Base-by-base conservation (phyloP, 1,284 basidiomycete genomes). In the Cutaneotrichosporon curvatum region DNA sequence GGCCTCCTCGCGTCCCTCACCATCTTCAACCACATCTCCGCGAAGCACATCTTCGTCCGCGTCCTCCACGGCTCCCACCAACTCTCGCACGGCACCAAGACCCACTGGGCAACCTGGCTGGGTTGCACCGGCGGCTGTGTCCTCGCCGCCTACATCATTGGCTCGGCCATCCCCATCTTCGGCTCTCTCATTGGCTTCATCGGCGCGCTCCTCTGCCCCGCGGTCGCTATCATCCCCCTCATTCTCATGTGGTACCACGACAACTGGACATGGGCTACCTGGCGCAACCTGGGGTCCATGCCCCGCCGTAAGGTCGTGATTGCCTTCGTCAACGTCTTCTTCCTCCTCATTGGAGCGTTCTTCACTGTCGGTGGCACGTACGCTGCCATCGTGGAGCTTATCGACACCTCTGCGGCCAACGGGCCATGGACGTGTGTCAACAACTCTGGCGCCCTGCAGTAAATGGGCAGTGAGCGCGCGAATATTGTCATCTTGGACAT, bases 41-140 rank as follows among this genome's bases (percentile, higher is more conserved):
- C 12, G 81, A 56, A 56, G 43, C 45, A 50, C 46, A 33, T 67
- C 34, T 66, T 70, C 31, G 66, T 70, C 30, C 55, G 61, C 20
- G 15, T 61, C n/a, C 57, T 67, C 23, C 52, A 59, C 15, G 58
- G 59, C 28, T 60, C 61, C 9, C 43, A 52, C 12, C 63, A 70
- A 47, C 53, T 70, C 7, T 53, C 62, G 12, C 32, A 33, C 15
- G 59, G 60, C 46, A 65, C 61, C 0, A 40, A 21, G 15, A 53
- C 43, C 6, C 65, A 68, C 53, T 65, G 60, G 60, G 23, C 55
- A 21, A 60, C 59, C 7, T 70, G 68, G 68, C 43, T 63, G 32
- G 45, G 46, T 4, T 56, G 57, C 46, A 51, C 51, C 0, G 30
- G 55, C 4, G 51, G 40, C 10, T 47, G 42, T 22, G 44, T 47